Evolutionary conservation across 1,139 yeast species (phyloP), one percentile per base, ranked within the genome.

Genomic region (Ogataea hybrid): DNA sequence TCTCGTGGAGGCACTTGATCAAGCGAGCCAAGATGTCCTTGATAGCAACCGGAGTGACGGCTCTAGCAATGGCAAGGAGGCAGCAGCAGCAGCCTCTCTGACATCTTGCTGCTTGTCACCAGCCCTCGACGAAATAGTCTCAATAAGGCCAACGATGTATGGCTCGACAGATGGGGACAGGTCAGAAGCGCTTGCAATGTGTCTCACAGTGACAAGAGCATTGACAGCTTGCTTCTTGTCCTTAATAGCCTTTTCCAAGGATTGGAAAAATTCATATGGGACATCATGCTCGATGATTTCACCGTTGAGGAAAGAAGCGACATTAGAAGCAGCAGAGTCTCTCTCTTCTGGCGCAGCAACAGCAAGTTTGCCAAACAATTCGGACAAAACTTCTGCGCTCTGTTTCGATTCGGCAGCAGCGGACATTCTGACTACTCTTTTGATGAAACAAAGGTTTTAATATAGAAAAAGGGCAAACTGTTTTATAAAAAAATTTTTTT

Each of bases 241-340:
- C 68, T 75, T 73, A 63, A 90, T 73, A 60, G 94, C 83, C 62
- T 77, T 78, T 69, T 77, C 75, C 68, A 92, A 79, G 67, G 84
- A 81, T 50, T 68, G 69, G 69, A 90, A 87, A 79, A 90, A 89
- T 66, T 81, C 82, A 64, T 76, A 82, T 62, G 99, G 98, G 57
- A 90, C 95, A 73, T 90, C 97, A 73, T 92, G 97, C 77, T 92
- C 98, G 69, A 90, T 92, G 71, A 90, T 89, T 63, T 94, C 87
- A 57, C 97, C 95, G 75, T 90, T 92, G 72, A 92, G 79, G 77
- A 92, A 90, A 52, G 95, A 81, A 56, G 97, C 81, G 64, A 92
- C 86, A 68, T 87, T 88, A 62, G 84, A 69, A 66, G 97, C 94
- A 66, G 95, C 94, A 65, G 79, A 83, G 53, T 79, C 82, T 71